Evolutionary conservation across 345 rosid genomes (phyloP).

Genomic region (Arabidopsis arenosa): DNA sequence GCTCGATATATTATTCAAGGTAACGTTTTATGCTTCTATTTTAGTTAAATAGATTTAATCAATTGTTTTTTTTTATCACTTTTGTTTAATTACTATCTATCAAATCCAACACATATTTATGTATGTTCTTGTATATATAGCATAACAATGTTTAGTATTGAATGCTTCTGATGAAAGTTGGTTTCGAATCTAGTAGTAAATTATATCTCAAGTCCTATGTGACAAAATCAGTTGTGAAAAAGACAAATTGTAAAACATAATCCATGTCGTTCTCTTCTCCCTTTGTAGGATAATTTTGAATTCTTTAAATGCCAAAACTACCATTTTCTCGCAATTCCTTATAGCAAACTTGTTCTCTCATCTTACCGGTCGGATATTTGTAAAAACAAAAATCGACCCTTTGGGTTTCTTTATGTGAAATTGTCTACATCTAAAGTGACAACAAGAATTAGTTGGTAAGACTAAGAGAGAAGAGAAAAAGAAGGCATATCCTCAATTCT

Average conservation of each 20-base stretch:
- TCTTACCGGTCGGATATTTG: too few relatives aligned
- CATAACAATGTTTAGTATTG: neutral
- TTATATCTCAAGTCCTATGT: neutral
- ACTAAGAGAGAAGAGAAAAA: conserved; percentile 63
- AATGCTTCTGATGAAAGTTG: conserved; percentile 13
- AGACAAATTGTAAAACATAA: neutral
- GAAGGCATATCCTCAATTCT: conserved; percentile 94
- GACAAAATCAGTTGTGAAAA: neutral
- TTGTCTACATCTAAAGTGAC: conserved; percentile 22
- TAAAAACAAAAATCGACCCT: neutral
- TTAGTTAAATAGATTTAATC: neutral
- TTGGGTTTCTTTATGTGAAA: neutral
- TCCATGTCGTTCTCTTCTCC: neutral
- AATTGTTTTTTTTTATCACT: neutral
- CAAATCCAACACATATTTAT: neutral
- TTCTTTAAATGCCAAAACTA: neutral
- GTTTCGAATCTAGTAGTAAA: neutral
- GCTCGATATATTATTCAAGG: conserved; percentile 27
- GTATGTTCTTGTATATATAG: conserved; percentile 16
- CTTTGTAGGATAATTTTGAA: neutral
- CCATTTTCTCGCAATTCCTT: neutral
- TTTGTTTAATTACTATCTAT: neutral
- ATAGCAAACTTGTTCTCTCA: conserved; percentile 10
- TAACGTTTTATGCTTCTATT: neutral
- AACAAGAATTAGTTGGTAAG: conserved; percentile 5